Base-by-base conservation (phyloP, 148 eudicot genomes). In the Polygonum aviculare region DNA sequence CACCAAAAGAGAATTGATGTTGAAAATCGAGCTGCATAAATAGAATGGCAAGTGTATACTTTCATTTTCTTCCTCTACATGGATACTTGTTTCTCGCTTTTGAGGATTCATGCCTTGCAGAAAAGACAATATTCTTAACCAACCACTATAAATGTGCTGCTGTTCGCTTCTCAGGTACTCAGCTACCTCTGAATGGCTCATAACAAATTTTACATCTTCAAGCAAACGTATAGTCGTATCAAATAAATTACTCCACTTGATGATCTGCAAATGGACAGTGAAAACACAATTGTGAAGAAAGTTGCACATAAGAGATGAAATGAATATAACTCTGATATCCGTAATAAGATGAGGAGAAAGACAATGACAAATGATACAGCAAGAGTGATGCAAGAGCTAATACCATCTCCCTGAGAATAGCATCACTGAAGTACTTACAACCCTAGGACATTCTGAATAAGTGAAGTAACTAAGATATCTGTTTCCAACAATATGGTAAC, bases 71-170 rank as follows among this genome's bases (percentile, higher is more conserved):
- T 95, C 99, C 88, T 95, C 99, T 76, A 89, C 78, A 78, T 95
- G 98, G 69, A 88, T 86, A 75, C 91, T 89, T 44, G 87, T 95
- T 81, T 93, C 97, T 85, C 98, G 81, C 88, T 92, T 93, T 81
- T 80, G 91, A 78, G 97, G 89, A 75, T 87, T 86, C 91, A 93
- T 87, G 76, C 99, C 98, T 88, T 95, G 99, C 83, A 93, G 84
- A 81, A 85, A 88, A 77, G 90, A 83, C 89, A 95, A 75, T 50
- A 90, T 83, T 77, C 83, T 89, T 85, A 91, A 85, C 99, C 97
- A 95, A 69, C 82, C 83, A 77, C 85, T 84, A 44, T 76, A 69
- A 31, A 95, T 80, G 79, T 93, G 97, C 74, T 83, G 79, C 77
- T 87, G 84, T 72, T 86, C 89, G 78, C 60, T 84, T 70, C 88